A percentile compares a stretch with the other conserved stretches of the same genome.
Conservation (phyloP, 495 filamentous ascomycete species). For the Trichoderma reesei region DNA sequence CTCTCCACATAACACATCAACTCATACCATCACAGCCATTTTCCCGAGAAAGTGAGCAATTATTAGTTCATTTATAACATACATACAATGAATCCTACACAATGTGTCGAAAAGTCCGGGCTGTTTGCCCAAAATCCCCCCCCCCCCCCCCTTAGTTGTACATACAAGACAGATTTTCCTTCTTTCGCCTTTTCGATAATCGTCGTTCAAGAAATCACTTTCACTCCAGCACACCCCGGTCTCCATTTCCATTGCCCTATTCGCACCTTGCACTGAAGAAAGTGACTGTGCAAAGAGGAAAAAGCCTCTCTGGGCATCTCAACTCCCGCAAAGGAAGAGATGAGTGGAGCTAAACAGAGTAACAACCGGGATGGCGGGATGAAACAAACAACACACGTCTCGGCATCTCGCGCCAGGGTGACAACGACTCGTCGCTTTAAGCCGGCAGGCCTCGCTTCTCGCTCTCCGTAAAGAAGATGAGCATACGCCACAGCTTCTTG, state of each 20-base stretch:
- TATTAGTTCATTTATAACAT: background rate
- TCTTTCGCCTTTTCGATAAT: background rate
- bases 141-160: background rate
- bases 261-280: too few relatives aligned
- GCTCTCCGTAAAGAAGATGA: constrained; percentile 95
- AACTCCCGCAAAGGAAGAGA: too few relatives aligned
- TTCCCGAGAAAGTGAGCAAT: background rate
- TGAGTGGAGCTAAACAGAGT: too few relatives aligned
- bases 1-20: too few relatives aligned
- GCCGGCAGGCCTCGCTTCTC: constrained; percentile 83
- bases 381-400: background rate
- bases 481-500: constrained; percentile 95
- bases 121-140: background rate
- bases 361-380: too few relatives aligned
- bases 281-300: too few relatives aligned
- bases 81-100: background rate
- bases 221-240: too few relatives aligned
- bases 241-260: too few relatives aligned
- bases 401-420: background rate
- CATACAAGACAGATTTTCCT: background rate
- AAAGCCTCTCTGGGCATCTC: too few relatives aligned
- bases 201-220: background rate
- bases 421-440: constrained; percentile 21
- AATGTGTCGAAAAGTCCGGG: background rate
- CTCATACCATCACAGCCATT: too few relatives aligned